These are phyloP conservation scores for Chlorella sp. DNA, from an alignment of 139 green algal genomes.

Conservation along the genomic window DNA sequence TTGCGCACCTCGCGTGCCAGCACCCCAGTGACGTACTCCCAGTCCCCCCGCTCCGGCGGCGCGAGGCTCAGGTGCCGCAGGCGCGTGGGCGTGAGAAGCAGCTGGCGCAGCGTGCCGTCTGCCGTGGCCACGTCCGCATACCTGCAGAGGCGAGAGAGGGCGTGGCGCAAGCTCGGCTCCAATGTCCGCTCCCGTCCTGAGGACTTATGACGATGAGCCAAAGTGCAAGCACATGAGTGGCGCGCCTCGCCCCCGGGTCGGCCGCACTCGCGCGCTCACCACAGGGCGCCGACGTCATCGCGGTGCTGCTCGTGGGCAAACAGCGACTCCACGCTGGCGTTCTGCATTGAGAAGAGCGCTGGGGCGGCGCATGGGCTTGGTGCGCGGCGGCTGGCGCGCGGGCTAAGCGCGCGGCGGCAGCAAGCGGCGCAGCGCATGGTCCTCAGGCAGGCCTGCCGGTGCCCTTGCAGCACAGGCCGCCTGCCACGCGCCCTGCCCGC, in stretches of 20 bases:
- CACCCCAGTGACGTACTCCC: background rate
- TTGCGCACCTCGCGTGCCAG: conserved; percentile 10
- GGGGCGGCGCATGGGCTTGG: background rate
- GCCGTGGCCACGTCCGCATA: conserved; percentile 17
- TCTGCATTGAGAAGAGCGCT: conserved; percentile 5
- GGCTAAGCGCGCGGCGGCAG: background rate
- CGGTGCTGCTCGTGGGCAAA: conserved; percentile 3
- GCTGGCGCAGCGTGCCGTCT: conserved; percentile 9
- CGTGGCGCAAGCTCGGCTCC: background rate
- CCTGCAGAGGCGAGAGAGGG: background rate
- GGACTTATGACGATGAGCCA: no score
- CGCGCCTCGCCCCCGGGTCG: no score
- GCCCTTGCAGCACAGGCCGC: background rate
- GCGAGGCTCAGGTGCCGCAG: conserved; percentile 21
- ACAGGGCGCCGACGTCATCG: conserved; percentile 19
- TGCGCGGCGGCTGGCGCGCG: background rate
- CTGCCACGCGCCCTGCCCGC: background rate
- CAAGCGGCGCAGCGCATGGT: background rate
- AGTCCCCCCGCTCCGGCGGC: background rate
- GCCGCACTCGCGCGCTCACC: no score
- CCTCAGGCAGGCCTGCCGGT: background rate
- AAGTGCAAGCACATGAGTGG: no score
- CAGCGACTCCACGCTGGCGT: background rate
- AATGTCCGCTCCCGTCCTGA: no score
- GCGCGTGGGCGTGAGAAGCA: conserved; percentile 25